phyloP scores from a whole-genome alignment of 2,329 filamentous ascomycete genomes.

The Alternaria burnsii region DNA sequence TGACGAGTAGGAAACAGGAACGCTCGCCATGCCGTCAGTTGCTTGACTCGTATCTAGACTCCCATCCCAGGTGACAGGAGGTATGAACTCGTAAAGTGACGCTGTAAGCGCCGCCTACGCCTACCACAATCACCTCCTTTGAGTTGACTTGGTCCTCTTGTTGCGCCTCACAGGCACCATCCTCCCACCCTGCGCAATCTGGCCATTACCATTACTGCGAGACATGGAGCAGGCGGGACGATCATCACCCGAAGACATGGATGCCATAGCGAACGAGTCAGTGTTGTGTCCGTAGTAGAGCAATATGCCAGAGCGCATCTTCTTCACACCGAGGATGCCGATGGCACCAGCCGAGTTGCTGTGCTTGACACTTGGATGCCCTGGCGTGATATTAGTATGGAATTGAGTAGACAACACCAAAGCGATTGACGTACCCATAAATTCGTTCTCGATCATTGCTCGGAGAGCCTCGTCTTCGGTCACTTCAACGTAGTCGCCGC shows the following conservation, averaged over 20 bases:
- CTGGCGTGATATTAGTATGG: slow-evolving; percentile 41
- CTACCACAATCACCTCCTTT: slow-evolving; percentile 13
- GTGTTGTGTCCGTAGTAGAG: slow-evolving; percentile 98
- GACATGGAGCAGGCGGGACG: slow-evolving; percentile 89
- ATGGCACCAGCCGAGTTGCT: slow-evolving; percentile 88
- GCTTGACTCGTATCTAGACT: not conserved
- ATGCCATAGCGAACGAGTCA: slow-evolving; percentile 84
- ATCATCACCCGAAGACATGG: slow-evolving; percentile 81
- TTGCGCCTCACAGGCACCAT: slow-evolving; percentile 53
- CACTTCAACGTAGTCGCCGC: slow-evolving; percentile 70
- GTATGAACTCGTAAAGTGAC: not conserved
- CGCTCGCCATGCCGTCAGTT: not conserved
- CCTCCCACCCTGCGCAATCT: slow-evolving; percentile 64
- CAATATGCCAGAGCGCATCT: slow-evolving; percentile 76
- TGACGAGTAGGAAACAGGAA: not conserved
- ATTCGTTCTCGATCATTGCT: slow-evolving; percentile 84
- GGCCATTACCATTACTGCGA: slow-evolving; percentile 66
- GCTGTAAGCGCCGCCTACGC: not conserved
- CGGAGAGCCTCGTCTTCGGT: slow-evolving; percentile 81
- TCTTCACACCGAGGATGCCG: slow-evolving; percentile 90
- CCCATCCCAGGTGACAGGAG: too few relatives aligned
- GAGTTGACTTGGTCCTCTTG: slow-evolving; percentile 37
- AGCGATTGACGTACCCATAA: slow-evolving; percentile 70
- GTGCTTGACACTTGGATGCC: slow-evolving; percentile 80
- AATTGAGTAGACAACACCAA: not conserved